Percentiles rank a stretch among this genome's conserved stretches.
These are phyloP conservation scores for Septoria petroselini DNA, from an alignment of 2,329 filamentous ascomycete genomes.

Conservation along the genomic window DNA sequence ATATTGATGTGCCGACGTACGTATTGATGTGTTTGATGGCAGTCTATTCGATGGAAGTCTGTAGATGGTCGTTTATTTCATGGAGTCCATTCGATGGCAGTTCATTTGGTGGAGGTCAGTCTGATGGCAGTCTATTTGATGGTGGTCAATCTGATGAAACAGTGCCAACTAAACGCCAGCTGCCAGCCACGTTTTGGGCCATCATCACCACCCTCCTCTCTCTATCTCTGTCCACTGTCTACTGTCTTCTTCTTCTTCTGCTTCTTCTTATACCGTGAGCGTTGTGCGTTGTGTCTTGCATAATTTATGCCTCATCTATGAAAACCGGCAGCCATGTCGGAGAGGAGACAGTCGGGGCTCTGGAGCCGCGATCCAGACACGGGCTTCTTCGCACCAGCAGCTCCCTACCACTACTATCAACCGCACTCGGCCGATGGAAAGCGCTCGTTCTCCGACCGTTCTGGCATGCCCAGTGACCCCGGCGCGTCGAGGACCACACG, in stretches of 20 bases:
- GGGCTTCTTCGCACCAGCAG: conserved; percentile 25
- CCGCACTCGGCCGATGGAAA: conserved; percentile 26
- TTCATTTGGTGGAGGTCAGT: too few relatives aligned
- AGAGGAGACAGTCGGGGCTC: conserved; percentile 34
- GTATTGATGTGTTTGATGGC: too few relatives aligned
- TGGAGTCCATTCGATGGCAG: too few relatives aligned
- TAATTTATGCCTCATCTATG: conserved; percentile 10
- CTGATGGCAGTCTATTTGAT: too few relatives aligned
- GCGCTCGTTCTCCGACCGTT: conserved; percentile 34
- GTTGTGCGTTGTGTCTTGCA: background rate
- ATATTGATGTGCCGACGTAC: too few relatives aligned
- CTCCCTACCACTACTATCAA: conserved; percentile 36
- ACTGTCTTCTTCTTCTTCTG: background rate
- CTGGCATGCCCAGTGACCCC: conserved; percentile 16
- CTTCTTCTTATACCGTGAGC: conserved; percentile 18
- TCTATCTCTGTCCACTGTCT: background rate
- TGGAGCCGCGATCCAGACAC: conserved; percentile 30
- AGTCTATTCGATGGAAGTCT: too few relatives aligned
- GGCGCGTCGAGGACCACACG: conserved; percentile 13
- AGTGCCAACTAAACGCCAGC: too few relatives aligned
- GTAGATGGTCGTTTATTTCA: too few relatives aligned
- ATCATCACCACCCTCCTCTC: conserved; percentile 1
- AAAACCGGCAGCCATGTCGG: too few relatives aligned
- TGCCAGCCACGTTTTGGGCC: too few relatives aligned
- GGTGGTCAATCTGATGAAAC: too few relatives aligned